Percentiles rank a stretch among this genome's conserved stretches.
Evolutionary conservation across 1,284 basidiomycete genomes (phyloP).

Genomic region (Cryptococcus sp.): DNA sequence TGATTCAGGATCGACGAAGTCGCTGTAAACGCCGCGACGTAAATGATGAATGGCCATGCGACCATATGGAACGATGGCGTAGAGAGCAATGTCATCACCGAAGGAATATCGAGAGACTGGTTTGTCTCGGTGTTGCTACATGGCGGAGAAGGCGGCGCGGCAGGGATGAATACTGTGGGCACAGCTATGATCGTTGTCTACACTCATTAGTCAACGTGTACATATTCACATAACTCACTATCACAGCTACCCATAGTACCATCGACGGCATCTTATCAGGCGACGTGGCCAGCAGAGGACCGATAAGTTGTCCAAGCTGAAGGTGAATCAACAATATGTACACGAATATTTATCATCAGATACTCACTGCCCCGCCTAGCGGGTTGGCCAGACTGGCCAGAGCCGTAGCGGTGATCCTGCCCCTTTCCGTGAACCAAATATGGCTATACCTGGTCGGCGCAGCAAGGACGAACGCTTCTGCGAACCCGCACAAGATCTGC

Average conservation of each 20-base stretch:
- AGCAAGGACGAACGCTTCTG: conserved; percentile 8
- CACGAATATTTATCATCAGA: too few relatives aligned
- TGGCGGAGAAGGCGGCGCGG: conserved; percentile 6
- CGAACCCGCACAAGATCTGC: conserved; percentile 8
- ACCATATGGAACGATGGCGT: conserved; percentile 8
- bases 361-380: conserved; percentile 11
- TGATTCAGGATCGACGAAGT: conserved; percentile 12
- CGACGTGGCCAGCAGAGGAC: conserved; percentile 6
- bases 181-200: conserved; percentile 7
- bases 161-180: conserved; percentile 6
- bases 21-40: conserved; percentile 11
- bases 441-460: conserved; percentile 8
- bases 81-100: neutral
- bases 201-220: neutral
- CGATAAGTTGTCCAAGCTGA: conserved; percentile 12
- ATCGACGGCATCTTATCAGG: conserved; percentile 8
- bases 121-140: conserved; percentile 1
- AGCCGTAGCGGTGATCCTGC: conserved; percentile 10
- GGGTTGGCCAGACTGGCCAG: conserved; percentile 11
- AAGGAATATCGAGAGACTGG: neutral
- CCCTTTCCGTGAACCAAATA: conserved; percentile 10
- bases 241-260: conserved; percentile 10
- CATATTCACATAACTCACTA: neutral
- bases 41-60: conserved; percentile 12
- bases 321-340: neutral